Evolutionary conservation across 1,139 yeast genomes (phyloP), one percentile per base, ranked within the genome.

Genomic region (Blastobotrys ciferrii): DNA sequence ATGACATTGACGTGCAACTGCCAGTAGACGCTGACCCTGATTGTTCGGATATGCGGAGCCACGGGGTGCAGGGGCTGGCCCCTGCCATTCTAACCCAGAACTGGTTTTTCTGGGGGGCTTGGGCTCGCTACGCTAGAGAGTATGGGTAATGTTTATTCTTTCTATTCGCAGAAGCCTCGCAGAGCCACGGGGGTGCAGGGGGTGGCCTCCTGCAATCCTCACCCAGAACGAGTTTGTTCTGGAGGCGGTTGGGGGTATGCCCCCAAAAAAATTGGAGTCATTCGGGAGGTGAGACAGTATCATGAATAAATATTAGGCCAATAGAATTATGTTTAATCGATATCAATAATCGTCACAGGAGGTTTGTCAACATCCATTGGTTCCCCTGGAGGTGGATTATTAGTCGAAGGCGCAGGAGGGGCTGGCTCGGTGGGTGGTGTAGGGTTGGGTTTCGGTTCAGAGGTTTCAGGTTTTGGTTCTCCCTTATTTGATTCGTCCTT

Each of bases 1-100:
- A 52, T 17, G 53, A 50, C 33, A 50, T 52, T 40, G 54, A 50
- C 32, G 25, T 51, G 7, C 53, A 48, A 35, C 44, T 50, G 2
- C 54, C 54, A 9, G 52, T 52, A 12, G 48, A 50, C 25, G 42
- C 48, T 4, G 52, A 49, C 23, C 47, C 36, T 30, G 45, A 46
- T 15, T 20, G 32, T 2, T 13, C 33, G 9, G 50, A 51, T 17
- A n/a, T n/a, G n/a, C n/a, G n/a, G n/a, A n/a, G n/a, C n/a, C n/a
- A n/a, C n/a, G n/a, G n/a, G n/a, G n/a, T n/a, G n/a, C n/a, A n/a
- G n/a, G n/a, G n/a, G n/a, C n/a, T n/a, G n/a, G n/a, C n/a, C n/a
- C n/a, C n/a, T n/a, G n/a, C n/a, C n/a, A n/a, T n/a, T n/a, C n/a
- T n/a, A n/a, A n/a, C n/a, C n/a, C n/a, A n/a, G n/a, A n/a, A n/a